Evolutionary conservation across 305 asterid species (phyloP).

Genomic region (Fraxinus nigra): DNA sequence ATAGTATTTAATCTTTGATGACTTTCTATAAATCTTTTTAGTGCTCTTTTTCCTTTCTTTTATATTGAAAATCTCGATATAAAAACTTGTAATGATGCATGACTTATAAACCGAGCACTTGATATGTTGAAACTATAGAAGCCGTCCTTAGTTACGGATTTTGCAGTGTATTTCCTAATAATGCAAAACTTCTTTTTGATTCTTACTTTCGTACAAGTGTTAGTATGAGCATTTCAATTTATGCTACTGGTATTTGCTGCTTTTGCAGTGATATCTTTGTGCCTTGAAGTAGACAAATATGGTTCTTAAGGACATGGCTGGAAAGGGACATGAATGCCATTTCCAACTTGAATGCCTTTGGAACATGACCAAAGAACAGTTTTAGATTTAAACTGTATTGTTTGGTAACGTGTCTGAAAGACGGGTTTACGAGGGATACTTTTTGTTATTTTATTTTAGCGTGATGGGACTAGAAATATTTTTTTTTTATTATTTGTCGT

Average conservation of each 20-base stretch:
- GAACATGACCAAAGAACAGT: neutral
- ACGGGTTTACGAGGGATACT: neutral
- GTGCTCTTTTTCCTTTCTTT: neutral
- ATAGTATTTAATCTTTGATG: conserved; percentile 14
- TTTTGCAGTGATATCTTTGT: neutral
- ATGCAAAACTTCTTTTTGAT: neutral
- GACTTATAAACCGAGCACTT: neutral
- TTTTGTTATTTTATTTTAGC: neutral
- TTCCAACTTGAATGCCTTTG: neutral
- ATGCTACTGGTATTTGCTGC: neutral
- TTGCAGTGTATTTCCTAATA: neutral
- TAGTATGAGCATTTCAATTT: neutral
- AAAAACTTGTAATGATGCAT: neutral
- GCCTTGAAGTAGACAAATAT: neutral
- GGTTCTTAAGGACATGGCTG: neutral
- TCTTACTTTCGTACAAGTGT: neutral
- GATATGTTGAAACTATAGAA: neutral
- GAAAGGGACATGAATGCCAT: neutral
- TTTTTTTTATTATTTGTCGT: neutral
- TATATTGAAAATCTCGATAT: neutral
- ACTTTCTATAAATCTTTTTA: neutral
- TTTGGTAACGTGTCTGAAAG: neutral
- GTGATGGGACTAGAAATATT: neutral
- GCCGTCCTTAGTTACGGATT: neutral
- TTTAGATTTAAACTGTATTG: neutral